Evolutionary conservation across 1,284 basidiomycete genomes (phyloP), one percentile per base, ranked within the genome.

Genomic region (Grifola frondosa): DNA sequence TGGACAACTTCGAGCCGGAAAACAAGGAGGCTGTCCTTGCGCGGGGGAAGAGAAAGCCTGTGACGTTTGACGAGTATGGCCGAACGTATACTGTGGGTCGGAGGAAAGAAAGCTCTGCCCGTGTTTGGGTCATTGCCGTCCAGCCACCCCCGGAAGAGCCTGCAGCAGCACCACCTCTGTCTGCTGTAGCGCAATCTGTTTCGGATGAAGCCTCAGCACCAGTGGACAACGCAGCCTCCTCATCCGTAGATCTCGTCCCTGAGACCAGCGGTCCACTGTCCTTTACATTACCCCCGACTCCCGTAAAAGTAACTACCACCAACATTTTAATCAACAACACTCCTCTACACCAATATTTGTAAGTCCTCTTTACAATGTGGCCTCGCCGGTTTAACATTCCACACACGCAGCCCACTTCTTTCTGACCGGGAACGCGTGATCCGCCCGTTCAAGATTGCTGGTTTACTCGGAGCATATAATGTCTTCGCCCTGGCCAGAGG

Each of bases 61-160:
- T 80, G 30, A 61, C 69, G 23, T 66, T 90, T 43, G 93, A 96
- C 61, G 70, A 75, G 37, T 75, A 77, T 40, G 91, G 91, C 13
- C 74, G 93, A 42, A 83, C 84, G n/a, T 91, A 91, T 62, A 88
- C 88, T 1, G 62, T 87, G 30, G 93, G 94, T 20, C 79, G 81
- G 66, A 79, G 92, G 56, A 97, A 97, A 68, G 90, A 89, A 44
- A 88, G 87, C 56, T 73, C 83, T 2, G 91, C 93, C 17, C 78
- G 92, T 35, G 93, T 95, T 3, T 99, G 96, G 95, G 84, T 97
- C 68, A 88, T 97, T 41, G 85, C 87, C n/a, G 75, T 81, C 11
- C 74, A 79, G 44, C 53, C 61, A 16, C 54, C 62, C 8, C 33
- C 47, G 3, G 52, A 33, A 29, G 48, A 49, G 19, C 22, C 34